Conservation (phyloP, 2,329 filamentous ascomycete species). For the Aspergillus japonicus region DNA sequence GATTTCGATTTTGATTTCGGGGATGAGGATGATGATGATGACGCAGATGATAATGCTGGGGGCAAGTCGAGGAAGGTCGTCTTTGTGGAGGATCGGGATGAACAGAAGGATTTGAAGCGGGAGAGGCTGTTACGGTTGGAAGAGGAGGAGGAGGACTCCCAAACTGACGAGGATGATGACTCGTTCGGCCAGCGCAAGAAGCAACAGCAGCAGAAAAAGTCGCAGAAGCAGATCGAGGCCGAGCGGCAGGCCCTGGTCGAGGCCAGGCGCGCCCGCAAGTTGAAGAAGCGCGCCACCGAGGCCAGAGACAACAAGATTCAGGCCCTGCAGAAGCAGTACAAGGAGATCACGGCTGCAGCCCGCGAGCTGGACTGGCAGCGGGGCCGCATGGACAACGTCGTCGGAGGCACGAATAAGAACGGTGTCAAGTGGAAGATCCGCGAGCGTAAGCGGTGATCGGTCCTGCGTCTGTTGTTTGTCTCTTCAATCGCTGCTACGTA, state of each 20-base stretch:
- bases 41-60: conserved; percentile 26
- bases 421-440: conserved; percentile 65
- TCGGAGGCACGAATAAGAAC: conserved; percentile 62
- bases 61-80: conserved; percentile 35
- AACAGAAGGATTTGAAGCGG: conserved; percentile 32
- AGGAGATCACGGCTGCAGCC: conserved; percentile 56
- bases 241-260: conserved; percentile 42
- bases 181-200: conserved; percentile 19
- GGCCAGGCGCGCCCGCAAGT: conserved; percentile 43
- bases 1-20: conserved; percentile 24
- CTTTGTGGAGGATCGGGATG: conserved; percentile 41
- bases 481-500: background rate
- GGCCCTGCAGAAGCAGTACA: conserved; percentile 54
- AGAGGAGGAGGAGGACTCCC: conserved; percentile 23
- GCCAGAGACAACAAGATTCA: conserved; percentile 51
- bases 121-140: conserved; percentile 11
- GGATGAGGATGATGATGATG: conserved; percentile 14
- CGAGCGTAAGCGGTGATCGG: conserved; percentile 52
- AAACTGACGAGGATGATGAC: conserved; percentile 27
- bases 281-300: conserved; percentile 51
- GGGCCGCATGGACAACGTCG: conserved; percentile 59
- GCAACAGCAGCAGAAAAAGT: conserved; percentile 32
- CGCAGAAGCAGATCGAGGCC: conserved; percentile 46
- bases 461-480: background rate
- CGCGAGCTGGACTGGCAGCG: conserved; percentile 59